Evolutionary conservation across 1,284 basidiomycete genomes (phyloP), one percentile per base, ranked within the genome.

Genomic region (Malassezia brasiliensis): DNA sequence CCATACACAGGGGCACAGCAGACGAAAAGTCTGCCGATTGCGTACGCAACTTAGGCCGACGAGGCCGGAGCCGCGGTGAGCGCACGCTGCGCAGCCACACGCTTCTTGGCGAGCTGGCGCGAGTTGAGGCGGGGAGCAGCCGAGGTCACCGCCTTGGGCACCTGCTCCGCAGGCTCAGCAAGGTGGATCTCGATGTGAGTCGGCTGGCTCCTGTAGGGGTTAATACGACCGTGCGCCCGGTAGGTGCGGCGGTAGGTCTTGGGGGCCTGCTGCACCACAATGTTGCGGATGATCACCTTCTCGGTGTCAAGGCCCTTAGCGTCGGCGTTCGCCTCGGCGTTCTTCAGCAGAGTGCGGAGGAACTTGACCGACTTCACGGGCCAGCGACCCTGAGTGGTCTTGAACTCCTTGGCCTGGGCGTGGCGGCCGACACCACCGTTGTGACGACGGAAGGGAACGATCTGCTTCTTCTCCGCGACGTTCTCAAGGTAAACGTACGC

Each of bases 201-300:
- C 52, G 89, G 90, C 80, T 87, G 85, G 52, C 88, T 87, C 79
- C 89, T 86, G 68, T 75, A 77, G 35, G 76, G 75, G 67, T 77
- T 77, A 57, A 76, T 90, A 72, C 88, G 85, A 84, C 88, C 88
- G 79, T 91, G 89, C 51, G 94, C 94, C 79, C 94, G 90, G 85
- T 94, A 99, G 67, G 94, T 99, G 77, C 94, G 88, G 75, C 94
- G 89, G 78, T 90, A 90, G 77, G 94, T 99, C 89, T 98, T 98
- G 86, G 93, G 94, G 66, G 94, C 94, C 80, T 98, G 93, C 78
- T 99, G 87, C 61, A 98, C 90, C 66, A 89, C 87, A 68, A 98
- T 96, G 83, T 87, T 94, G 82, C 87, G 90, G 82, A 99, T 93
- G 76, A 79, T 72, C 56, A 98, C 85, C 64, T 93, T 89, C 75